Evolutionary conservation across 2,329 filamentous ascomycete genomes (phyloP).

Genomic region (Bipolaris cookei): DNA sequence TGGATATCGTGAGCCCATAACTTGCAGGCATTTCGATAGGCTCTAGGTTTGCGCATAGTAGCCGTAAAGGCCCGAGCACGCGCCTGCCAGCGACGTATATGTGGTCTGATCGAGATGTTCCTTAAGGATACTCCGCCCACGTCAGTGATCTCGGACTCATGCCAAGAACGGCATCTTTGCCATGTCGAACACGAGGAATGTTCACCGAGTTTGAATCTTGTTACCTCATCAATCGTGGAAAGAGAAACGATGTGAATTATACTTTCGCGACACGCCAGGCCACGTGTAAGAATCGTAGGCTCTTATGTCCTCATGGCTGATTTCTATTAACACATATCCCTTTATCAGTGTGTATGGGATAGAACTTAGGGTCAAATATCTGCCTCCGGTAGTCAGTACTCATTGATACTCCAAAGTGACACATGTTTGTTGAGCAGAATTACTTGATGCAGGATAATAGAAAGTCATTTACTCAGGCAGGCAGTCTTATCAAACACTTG

Average conservation of each 20-base stretch:
- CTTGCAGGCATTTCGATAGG: constrained; percentile 3
- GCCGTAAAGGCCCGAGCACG: constrained; percentile 13
- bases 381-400: neutral
- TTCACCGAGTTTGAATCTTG: neutral
- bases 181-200: neutral
- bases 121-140: neutral
- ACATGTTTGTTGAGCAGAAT: neutral
- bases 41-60: constrained; percentile 2
- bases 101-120: constrained; percentile 13
- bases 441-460: neutral
- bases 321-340: neutral
- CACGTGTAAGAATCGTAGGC: neutral
- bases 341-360: neutral
- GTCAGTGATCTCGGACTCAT: constrained; percentile 2
- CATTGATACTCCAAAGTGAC: neutral
- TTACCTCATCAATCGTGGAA: neutral
- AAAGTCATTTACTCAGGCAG: neutral
- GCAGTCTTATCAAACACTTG: too few relatives aligned
- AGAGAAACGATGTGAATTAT: too few relatives aligned
- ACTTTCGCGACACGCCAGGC: neutral
- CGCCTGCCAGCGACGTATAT: neutral
- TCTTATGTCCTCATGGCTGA: neutral
- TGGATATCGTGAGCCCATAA: constrained; percentile 11
- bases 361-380: neutral
- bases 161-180: neutral